phyloP scores from a whole-genome alignment of 257 asterid genomes.

The Galeopsis tetrahit region DNA sequence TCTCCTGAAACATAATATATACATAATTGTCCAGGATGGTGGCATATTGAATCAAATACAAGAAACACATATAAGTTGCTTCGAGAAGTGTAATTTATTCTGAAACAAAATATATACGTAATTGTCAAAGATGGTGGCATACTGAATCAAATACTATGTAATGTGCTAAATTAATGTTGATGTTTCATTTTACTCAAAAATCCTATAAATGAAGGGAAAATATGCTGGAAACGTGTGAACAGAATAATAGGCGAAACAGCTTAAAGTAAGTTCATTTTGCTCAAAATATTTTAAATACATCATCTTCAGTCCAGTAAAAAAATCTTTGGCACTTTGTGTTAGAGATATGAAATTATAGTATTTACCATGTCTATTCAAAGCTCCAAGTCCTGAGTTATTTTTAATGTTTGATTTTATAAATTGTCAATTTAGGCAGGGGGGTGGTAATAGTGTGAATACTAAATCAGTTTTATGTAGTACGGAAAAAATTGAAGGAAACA shows the following conservation, averaged over 20 bases:
- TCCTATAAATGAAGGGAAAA: conserved; percentile 1
- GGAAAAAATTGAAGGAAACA: conserved; percentile 9
- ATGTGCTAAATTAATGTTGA: neutral
- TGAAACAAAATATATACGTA: neutral
- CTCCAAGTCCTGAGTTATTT: neutral
- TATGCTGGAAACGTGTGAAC: neutral
- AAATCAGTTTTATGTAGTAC: conserved; percentile 1
- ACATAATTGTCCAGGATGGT: conserved; percentile 5
- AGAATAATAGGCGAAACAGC: conserved; percentile 1
- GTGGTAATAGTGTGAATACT: conserved; percentile 3
- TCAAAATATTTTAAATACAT: neutral
- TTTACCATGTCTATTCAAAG: neutral
- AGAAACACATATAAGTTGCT: neutral
- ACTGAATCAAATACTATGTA: neutral
- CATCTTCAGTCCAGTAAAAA: conserved; percentile 2
- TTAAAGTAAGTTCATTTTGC: conserved; percentile 19
- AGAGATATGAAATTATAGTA: conserved; percentile 11
- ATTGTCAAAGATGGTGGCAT: neutral
- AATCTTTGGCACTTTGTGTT: conserved; percentile 13
- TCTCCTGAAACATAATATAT: conserved; percentile 6
- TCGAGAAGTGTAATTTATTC: conserved; percentile 16
- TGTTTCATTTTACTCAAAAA: conserved; percentile 19
- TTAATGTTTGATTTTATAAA: conserved; percentile 16
- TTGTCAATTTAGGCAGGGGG: conserved; percentile 10
- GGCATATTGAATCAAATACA: neutral